Conservation (phyloP, 2,329 filamentous ascomycete genomes). For the Epichloe elymi region DNA sequence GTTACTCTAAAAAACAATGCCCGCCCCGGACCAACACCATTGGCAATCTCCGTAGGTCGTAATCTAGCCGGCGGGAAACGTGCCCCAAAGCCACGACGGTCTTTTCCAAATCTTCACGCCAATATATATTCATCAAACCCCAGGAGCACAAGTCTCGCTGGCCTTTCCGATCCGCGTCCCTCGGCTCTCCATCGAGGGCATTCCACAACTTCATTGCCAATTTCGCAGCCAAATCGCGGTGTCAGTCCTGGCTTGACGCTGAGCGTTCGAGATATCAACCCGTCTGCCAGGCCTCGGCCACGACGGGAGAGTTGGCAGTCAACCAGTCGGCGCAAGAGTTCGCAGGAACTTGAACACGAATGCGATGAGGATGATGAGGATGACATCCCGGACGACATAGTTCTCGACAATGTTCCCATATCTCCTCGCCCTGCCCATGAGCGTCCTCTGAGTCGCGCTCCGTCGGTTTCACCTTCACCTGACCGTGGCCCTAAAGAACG, state of each 20-base stretch:
- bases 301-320: conserved; percentile 62
- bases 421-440: conserved; percentile 54
- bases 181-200: conserved; percentile 15
- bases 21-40: conserved; percentile 16
- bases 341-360: conserved; percentile 59
- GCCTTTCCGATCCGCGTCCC: conserved; percentile 23
- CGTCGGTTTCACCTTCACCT: conserved; percentile 41
- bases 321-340: conserved; percentile 49
- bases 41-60: conserved; percentile 11
- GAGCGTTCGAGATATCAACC: conserved; percentile 28
- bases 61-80: conserved; percentile 18
- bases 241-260: conserved; percentile 37
- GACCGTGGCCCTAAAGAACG: conserved; percentile 38
- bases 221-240: conserved; percentile 31
- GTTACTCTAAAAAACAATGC: conserved; percentile 37
- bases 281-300: conserved; percentile 21
- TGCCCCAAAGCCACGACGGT: conserved; percentile 23
- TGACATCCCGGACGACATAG: conserved; percentile 65
- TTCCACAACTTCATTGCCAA: conserved; percentile 25
- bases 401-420: conserved; percentile 72
- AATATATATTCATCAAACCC: conserved; percentile 35
- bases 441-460: conserved; percentile 37
- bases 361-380: conserved; percentile 64
- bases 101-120: conserved; percentile 31
- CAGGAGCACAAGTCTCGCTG: conserved; percentile 34